These are phyloP conservation scores for Mortierella sp. DNA, from an alignment of 371 early-diverging fungal species.

Conservation along the genomic window DNA sequence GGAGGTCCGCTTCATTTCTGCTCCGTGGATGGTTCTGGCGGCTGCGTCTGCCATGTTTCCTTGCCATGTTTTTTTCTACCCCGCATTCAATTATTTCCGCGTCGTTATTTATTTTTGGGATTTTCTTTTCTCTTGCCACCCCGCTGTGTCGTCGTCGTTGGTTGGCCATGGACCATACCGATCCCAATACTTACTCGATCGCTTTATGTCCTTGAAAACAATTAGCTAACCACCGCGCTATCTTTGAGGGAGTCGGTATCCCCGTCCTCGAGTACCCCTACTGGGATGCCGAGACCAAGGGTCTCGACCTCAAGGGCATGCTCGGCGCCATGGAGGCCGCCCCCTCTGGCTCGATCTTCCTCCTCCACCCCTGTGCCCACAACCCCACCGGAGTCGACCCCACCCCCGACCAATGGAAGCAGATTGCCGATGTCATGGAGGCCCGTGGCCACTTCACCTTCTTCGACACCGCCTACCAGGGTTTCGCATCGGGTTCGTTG, in stretches of 20 bases:
- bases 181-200: not conserved
- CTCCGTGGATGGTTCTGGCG: conserved; percentile 6
- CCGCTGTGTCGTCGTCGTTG: too few species aligned
- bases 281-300: conserved; percentile 84
- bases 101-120: conserved; percentile 10
- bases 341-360: conserved; percentile 81
- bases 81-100: conserved; percentile 19
- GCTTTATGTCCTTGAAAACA: too few species aligned
- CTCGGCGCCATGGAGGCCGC: conserved; percentile 77
- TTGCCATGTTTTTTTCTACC: not conserved
- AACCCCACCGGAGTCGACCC: conserved; percentile 99
- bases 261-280: conserved; percentile 88
- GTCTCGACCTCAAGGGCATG: conserved; percentile 85
- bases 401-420: conserved; percentile 91
- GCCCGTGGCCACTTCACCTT: conserved; percentile 87
- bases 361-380: conserved; percentile 94
- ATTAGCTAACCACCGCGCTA: conserved; percentile 88
- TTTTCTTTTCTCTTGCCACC: too few species aligned
- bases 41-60: not conserved
- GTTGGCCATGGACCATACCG: not conserved
- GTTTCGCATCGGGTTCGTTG: conserved; percentile 94
- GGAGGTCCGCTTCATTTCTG: not conserved
- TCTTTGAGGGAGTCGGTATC: conserved; percentile 88
- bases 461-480: conserved; percentile 99
- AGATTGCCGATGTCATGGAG: conserved; percentile 85